phyloP scores from a whole-genome alignment of 257 asterid species.

The Salvia miltiorrhiza region DNA sequence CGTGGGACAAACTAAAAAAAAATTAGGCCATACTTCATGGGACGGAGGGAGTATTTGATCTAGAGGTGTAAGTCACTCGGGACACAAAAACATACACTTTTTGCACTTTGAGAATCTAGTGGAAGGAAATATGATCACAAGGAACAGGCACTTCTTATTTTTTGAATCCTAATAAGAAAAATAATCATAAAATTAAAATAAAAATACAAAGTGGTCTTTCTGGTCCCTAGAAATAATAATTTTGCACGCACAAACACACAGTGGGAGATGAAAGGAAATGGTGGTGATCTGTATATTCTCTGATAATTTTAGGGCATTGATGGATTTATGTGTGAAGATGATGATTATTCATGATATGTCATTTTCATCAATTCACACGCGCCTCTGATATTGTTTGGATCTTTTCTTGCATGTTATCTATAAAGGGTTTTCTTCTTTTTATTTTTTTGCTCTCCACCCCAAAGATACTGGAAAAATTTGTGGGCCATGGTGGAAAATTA shows the following conservation, averaged over 20 bases:
- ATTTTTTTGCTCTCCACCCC: constrained; percentile 11
- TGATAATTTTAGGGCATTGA: constrained; percentile 5
- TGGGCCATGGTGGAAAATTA: constrained; percentile 28
- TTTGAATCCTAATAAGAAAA: background rate
- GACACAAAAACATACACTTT: constrained; percentile 22
- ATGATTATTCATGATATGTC: constrained; percentile 40
- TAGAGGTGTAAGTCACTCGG: constrained; percentile 15
- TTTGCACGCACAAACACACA: constrained; percentile 22
- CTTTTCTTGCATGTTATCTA: constrained; percentile 45
- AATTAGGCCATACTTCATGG: no score
- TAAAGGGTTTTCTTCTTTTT: background rate
- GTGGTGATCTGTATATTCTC: background rate
- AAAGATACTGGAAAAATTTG: constrained; percentile 38
- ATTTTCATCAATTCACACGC: constrained; percentile 40
- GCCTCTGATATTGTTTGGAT: constrained; percentile 31
- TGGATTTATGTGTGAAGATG: constrained; percentile 17
- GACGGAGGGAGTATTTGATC: no score
- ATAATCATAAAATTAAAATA: background rate
- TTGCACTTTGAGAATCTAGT: constrained; percentile 35
- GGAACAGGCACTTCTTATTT: background rate
- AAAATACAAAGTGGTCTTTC: background rate
- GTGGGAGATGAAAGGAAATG: constrained; percentile 7
- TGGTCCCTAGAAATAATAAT: constrained; percentile 14
- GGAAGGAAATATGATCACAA: constrained; percentile 20
- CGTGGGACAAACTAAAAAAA: no score